Base-by-base conservation (phyloP, 2,329 filamentous ascomycete species). In the Erysiphe pulchra region DNA sequence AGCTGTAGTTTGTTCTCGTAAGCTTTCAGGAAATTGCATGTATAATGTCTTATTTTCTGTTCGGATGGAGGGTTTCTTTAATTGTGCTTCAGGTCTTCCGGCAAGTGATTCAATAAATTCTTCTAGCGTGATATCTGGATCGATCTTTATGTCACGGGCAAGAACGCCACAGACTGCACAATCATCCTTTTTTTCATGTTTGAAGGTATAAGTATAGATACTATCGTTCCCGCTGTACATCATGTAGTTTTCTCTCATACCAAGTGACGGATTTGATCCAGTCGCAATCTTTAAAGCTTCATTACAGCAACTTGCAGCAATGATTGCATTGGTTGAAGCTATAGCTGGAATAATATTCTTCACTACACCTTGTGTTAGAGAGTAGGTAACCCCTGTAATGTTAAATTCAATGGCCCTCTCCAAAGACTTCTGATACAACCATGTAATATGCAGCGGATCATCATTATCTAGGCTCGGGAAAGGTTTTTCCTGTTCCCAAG, bases 271-370 rank as follows among this genome's bases (percentile, higher is more conserved):
- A 31, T 87, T 90, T 34, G 78, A 74, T 43, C 70, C 75, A 13
- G 83, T 92, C 38, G 80, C 81, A 50, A 98, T 82, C 64, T 98
- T 98, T 64, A 95, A 76, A 1, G 86, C 87, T 62, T 98, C 90
- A 52, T 93, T 95, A 62, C 90, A 95, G 62, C 87, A 95, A 45
- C 82, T 80, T 1, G 87, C 90, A 1, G 90, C 90, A 51, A 98
- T 81, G 54, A 98, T 90, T 47, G 90, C 87, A 59, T 98, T 98
- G 7, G 90, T 98, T 1, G 85, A 93, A 16, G 90, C 90, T 56
- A 98, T 98, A 28, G 90, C 92, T 0, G 90, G 90, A 50, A 98
- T 98, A 61, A 98, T 98, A 62, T 98, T 98, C 63, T 98, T 98
- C 55, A 98, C 84, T 2, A 95, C 92, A 47, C 90, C 92, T 60